Conservation (phyloP, 169 alveolate genomes). For the Plasmodium gonderi region DNA sequence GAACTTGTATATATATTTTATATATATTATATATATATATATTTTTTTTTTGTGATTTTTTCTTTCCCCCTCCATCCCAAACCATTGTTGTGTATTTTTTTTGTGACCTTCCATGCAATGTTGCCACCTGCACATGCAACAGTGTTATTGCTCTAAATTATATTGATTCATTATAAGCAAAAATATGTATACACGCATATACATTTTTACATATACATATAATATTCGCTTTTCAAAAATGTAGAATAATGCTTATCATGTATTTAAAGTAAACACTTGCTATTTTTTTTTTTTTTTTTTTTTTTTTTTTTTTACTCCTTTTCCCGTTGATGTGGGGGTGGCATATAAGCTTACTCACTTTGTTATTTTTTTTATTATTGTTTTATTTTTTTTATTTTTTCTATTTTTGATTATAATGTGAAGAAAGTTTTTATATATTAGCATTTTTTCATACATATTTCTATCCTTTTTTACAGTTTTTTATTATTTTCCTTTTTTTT, state of each 20-base stretch:
- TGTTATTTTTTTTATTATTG: too few species aligned
- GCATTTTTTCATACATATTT: background rate
- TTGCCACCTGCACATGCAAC: background rate
- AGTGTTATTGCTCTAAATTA: background rate
- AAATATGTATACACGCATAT: background rate
- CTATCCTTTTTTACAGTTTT: background rate
- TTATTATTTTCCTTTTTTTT: background rate
- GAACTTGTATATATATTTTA: too few species aligned
- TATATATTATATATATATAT: background rate
- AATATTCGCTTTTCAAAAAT: too few species aligned
- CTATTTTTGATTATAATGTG: background rate
- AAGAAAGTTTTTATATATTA: background rate
- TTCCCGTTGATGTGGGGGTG: too few species aligned
- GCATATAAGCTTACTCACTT: too few species aligned
- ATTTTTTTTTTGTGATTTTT: conserved; percentile 3
- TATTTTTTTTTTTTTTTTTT: too few species aligned
- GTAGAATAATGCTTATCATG: too few species aligned
- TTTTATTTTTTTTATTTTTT: too few species aligned
- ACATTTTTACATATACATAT: background rate
- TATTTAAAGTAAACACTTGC: too few species aligned
- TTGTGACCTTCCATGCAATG: too few species aligned
- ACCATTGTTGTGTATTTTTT: conserved; percentile 1
- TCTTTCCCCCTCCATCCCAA: too few species aligned
- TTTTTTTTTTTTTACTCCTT: too few species aligned
- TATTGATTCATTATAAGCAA: background rate